Percentiles rank a stretch among this genome's conserved stretches.
phyloP scores from a whole-genome alignment of 2,329 filamentous ascomycete genomes.

The Coniella vitis region DNA sequence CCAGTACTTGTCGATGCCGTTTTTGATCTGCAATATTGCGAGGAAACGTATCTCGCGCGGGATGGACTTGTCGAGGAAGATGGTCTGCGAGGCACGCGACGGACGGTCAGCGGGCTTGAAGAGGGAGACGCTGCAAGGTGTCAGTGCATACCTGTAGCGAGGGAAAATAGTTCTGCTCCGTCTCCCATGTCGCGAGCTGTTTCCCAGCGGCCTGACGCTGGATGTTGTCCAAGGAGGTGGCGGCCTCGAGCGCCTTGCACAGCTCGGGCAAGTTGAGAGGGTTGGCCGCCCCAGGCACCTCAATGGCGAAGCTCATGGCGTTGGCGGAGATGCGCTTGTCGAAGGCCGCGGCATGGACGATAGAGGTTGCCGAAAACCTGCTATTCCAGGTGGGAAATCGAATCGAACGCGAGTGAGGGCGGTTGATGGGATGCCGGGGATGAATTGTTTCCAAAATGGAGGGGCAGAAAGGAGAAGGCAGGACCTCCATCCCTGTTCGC shows the following conservation, averaged over 20 bases:
- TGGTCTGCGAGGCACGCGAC: slow-evolving; percentile 44
- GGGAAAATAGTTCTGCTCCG: slow-evolving; percentile 57
- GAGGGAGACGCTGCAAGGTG: neutral
- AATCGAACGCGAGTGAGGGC: neutral
- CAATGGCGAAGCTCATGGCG: slow-evolving; percentile 63
- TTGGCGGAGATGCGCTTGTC: neutral
- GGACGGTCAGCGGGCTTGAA: neutral
- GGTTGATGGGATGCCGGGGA: neutral
- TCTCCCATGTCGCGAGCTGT: slow-evolving; percentile 68
- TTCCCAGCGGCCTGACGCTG: slow-evolving; percentile 62
- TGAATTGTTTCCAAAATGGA: neutral
- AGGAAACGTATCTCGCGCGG: slow-evolving; percentile 77
- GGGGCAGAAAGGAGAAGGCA: neutral
- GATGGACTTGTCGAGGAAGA: slow-evolving; percentile 74
- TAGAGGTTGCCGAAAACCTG: neutral
- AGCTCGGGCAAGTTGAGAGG: slow-evolving; percentile 60
- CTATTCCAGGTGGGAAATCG: neutral
- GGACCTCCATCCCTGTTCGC: neutral
- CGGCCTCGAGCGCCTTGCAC: slow-evolving; percentile 56
- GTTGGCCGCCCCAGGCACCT: slow-evolving; percentile 75
- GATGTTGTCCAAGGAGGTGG: slow-evolving; percentile 53
- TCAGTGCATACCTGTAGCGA: slow-evolving; percentile 67
- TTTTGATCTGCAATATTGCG: slow-evolving; percentile 90
- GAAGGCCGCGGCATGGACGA: neutral
- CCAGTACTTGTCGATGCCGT: slow-evolving; percentile 95